Conservation (phyloP, 768 basidiomycete genomes). For the Hirschioporus abietinus region DNA sequence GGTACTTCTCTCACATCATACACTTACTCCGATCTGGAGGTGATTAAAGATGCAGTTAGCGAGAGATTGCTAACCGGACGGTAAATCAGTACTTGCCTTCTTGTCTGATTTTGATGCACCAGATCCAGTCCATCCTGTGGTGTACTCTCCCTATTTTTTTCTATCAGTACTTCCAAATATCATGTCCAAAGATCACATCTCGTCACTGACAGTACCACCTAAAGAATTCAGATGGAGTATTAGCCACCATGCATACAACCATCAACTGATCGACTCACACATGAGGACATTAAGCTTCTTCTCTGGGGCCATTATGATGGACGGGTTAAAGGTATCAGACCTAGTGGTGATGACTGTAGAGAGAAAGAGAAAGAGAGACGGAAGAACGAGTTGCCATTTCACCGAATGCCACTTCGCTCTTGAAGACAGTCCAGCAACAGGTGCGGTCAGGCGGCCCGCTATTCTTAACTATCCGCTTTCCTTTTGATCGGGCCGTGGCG, state of each 20-base stretch:
- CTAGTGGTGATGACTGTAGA: slow-evolving; percentile 11
- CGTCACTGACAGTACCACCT: slow-evolving; percentile 42
- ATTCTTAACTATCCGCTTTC: neutral
- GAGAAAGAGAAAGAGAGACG: slow-evolving; percentile 9
- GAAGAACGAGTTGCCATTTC: neutral
- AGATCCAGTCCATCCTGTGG: slow-evolving; percentile 88
- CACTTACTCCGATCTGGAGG: slow-evolving; percentile 17
- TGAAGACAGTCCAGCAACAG: neutral
- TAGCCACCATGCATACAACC: slow-evolving; percentile 14
- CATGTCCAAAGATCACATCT: neutral
- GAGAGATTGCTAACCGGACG: slow-evolving; percentile 1
- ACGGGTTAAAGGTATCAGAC: slow-evolving; percentile 34
- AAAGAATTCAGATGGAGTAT: slow-evolving; percentile 15
- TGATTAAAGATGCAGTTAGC: slow-evolving; percentile 2
- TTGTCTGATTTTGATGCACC: slow-evolving; percentile 96
- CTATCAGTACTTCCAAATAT: neutral
- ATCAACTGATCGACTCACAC: slow-evolving; percentile 50
- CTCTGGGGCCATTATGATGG: slow-evolving; percentile 6
- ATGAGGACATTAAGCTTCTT: slow-evolving; percentile 66
- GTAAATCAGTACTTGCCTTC: slow-evolving; percentile 49
- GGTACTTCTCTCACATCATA: neutral
- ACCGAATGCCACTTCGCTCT: slow-evolving; percentile 1
- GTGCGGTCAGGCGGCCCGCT: neutral
- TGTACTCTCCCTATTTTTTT: slow-evolving; percentile 69
- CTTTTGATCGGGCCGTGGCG: neutral